Evolutionary conservation across 148 eudicot species (phyloP).

Genomic region (Diospyros lotus): DNA sequence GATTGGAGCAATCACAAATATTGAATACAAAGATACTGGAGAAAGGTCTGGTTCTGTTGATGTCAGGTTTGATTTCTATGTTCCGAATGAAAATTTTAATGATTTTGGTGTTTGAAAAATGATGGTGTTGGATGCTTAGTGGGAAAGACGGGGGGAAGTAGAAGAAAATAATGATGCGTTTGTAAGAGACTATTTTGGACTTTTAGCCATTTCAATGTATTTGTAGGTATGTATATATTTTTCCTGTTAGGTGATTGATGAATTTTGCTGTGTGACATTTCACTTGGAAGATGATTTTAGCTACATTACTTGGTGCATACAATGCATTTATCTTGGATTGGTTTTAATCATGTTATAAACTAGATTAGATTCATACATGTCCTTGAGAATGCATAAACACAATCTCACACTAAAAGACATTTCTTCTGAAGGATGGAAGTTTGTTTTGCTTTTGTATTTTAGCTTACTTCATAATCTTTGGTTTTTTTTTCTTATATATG

Average conservation of each 20-base stretch:
- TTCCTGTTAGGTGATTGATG: constrained; percentile 8
- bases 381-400: background rate
- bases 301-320: background rate
- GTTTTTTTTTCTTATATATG: too few relatives aligned
- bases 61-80: constrained; percentile 86
- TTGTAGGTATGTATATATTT: constrained; percentile 15
- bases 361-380: background rate
- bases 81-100: constrained; percentile 50
- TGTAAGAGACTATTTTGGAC: background rate
- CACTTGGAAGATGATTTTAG: background rate
- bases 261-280: background rate
- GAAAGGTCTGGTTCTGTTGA: constrained; percentile 82
- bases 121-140: background rate
- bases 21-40: constrained; percentile 86
- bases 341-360: background rate
- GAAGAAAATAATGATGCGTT: background rate
- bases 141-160: background rate
- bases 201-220: background rate
- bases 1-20: constrained; percentile 57
- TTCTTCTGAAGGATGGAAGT: too few relatives aligned
- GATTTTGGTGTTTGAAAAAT: constrained; percentile 22
- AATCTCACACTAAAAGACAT: too few relatives aligned
- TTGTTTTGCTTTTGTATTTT: too few relatives aligned
- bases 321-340: background rate
- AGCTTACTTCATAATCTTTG: too few relatives aligned